Evolutionary conservation across 805 yeast genomes (phyloP), one percentile per base, ranked within the genome.

Genomic region (Metschnikowia picachoensis): DNA sequence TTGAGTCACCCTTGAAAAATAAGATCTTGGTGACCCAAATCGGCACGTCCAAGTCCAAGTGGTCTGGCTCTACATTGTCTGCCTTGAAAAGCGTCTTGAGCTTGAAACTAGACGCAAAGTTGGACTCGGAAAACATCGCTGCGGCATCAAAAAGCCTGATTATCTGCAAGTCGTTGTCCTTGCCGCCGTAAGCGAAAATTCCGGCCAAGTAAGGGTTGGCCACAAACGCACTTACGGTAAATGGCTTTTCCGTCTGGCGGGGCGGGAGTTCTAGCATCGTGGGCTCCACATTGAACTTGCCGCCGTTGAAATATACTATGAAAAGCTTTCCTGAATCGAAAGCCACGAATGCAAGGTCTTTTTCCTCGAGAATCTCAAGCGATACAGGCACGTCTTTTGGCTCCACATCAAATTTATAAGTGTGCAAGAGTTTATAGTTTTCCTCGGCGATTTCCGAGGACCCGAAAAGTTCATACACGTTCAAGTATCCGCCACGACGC

Each of bases 101-200:
- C 14, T 30, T 44, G 54, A 56, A 55, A 14, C 41, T 16, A 4
- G 25, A 30, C 6, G 49, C 31, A 50, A 65, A 55, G 32, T 51
- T 50, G 3, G 32, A 45, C 27, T 37, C 43, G 10, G 46, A 35
- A 34, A 55, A 49, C 20, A 15, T 30, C 38, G 62, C 57, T 3
- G 55, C 50, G 12, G 58, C 32, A 1, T 61, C 61, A 41, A 65
- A 68, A 17, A 79, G 50, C 36, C 67, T 53, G 39, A 77, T 61
- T 16, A 83, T 65, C 42, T 77, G 78, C 5, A 87, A 66, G 60
- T 87, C 91, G 48, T 81, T 81, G 56, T 90, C 95, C 59, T 87
- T 80, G 28, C 98, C 99, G 31, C 97, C 97, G 57, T 72, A 79
- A 1, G 94, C 96, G 64, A 86, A 80, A 2, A 82, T 62, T 17